These are phyloP conservation scores for Sugiyamaella mastotermitis DNA, from an alignment of 805 yeast genomes.

Conservation along the genomic window DNA sequence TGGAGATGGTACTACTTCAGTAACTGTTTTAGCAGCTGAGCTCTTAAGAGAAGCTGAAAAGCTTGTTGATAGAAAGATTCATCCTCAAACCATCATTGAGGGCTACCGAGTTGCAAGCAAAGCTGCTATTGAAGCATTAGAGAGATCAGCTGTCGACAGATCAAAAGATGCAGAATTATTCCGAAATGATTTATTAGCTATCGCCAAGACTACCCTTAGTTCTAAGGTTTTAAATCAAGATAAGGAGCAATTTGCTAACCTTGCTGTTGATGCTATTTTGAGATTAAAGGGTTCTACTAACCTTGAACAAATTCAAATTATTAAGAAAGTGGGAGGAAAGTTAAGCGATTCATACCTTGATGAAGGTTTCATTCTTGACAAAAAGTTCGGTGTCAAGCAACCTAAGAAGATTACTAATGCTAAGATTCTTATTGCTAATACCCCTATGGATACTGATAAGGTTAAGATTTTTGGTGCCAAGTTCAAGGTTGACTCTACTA, in stretches of 20 bases:
- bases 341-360: slow-evolving; percentile 88
- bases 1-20: slow-evolving; percentile 98
- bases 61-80: slow-evolving; percentile 85
- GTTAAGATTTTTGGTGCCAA: slow-evolving; percentile 97
- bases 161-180: slow-evolving; percentile 51
- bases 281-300: slow-evolving; percentile 83
- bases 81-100: slow-evolving; percentile 95
- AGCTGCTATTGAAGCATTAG: slow-evolving; percentile 81
- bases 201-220: slow-evolving; percentile 89
- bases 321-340: slow-evolving; percentile 90
- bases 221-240: slow-evolving; percentile 95
- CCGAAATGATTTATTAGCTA: slow-evolving; percentile 71
- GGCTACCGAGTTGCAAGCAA: slow-evolving; percentile 86
- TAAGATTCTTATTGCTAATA: slow-evolving; percentile 85
- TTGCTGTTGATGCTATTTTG: slow-evolving; percentile 92
- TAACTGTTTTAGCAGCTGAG: slow-evolving; percentile 91
- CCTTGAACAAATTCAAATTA: slow-evolving; percentile 86
- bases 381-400: slow-evolving; percentile 90
- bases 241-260: slow-evolving; percentile 77
- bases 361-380: slow-evolving; percentile 90
- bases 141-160: slow-evolving; percentile 69
- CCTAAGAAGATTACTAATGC: slow-evolving; percentile 82
- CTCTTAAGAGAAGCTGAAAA: slow-evolving; percentile 91
- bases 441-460: slow-evolving; percentile 91
- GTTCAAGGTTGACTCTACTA: slow-evolving; percentile 91